Conservation (phyloP, 768 basidiomycete genomes). For the Phanerochaete sordida region DNA sequence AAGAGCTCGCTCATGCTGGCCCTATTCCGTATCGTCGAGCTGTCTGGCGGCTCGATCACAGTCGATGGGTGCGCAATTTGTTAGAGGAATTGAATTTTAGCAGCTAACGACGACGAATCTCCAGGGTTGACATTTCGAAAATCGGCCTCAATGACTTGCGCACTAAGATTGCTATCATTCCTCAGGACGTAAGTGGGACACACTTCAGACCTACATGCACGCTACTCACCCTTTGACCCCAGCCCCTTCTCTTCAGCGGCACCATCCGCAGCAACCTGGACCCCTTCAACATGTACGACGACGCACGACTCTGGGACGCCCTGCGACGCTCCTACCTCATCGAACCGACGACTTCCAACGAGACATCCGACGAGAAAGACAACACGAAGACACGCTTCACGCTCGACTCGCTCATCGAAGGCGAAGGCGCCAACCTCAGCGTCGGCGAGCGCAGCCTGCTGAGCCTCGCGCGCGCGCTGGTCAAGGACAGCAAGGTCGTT, state of each 20-base stretch:
- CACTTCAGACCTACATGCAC: slow-evolving; percentile 12
- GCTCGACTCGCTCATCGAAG: slow-evolving; percentile 48
- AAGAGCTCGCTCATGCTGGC: slow-evolving; percentile 63
- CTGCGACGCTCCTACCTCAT: slow-evolving; percentile 57
- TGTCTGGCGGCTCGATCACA: slow-evolving; percentile 52
- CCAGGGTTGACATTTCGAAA: slow-evolving; percentile 60
- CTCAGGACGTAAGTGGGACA: slow-evolving; percentile 51
- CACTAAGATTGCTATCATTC: slow-evolving; percentile 58
- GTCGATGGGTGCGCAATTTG: slow-evolving; percentile 51
- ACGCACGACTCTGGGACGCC: slow-evolving; percentile 69
- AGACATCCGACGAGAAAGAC: slow-evolving; percentile 14
- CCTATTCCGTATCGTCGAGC: slow-evolving; percentile 68
- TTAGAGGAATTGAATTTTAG: not conserved
- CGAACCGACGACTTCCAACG: slow-evolving; percentile 8
- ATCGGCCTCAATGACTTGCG: slow-evolving; percentile 66
- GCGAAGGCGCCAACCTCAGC: slow-evolving; percentile 50
- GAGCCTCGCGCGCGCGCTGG: slow-evolving; percentile 50
- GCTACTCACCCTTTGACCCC: slow-evolving; percentile 2
- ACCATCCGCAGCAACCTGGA: slow-evolving; percentile 55
- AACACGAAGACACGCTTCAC: slow-evolving; percentile 36
- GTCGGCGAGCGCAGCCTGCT: slow-evolving; percentile 47
- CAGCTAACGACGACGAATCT: not conserved
- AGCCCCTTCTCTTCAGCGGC: slow-evolving; percentile 60
- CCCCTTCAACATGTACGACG: slow-evolving; percentile 56
- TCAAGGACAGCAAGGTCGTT: slow-evolving; percentile 46